phyloP scores from a whole-genome alignment of 2,329 filamentous ascomycete genomes.

The Fusarium sp. region DNA sequence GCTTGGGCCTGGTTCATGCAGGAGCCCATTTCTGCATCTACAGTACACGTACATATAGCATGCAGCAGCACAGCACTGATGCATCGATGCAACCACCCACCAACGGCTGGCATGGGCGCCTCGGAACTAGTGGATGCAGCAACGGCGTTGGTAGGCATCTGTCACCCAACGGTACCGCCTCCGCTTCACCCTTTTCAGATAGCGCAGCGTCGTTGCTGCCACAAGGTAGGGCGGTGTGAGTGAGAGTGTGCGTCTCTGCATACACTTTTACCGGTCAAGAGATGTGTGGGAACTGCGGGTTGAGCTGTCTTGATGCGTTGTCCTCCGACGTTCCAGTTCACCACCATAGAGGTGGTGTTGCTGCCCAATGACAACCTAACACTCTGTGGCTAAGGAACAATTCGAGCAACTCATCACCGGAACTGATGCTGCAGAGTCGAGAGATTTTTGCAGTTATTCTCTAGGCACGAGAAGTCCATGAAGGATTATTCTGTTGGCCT shows the following conservation, averaged over 20 bases:
- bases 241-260: conserved; percentile 40
- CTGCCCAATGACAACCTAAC: conserved; percentile 49
- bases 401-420: conserved; percentile 1
- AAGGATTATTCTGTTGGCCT: background rate
- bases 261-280: conserved; percentile 35
- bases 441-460: background rate
- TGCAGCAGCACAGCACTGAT: conserved; percentile 44
- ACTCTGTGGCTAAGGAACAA: conserved; percentile 27
- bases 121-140: conserved; percentile 40
- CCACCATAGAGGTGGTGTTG: conserved; percentile 42
- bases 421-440: background rate
- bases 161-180: conserved; percentile 44
- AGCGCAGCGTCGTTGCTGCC: conserved; percentile 41
- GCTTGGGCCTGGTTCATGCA: conserved; percentile 48
- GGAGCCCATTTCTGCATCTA: conserved; percentile 45
- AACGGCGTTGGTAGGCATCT: conserved; percentile 35
- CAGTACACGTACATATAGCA: conserved; percentile 11
- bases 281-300: conserved; percentile 44
- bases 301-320: conserved; percentile 48
- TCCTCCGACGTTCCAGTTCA: conserved; percentile 40
- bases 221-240: conserved; percentile 43
- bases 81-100: conserved; percentile 38
- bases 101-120: conserved; percentile 40
- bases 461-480: background rate
- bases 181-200: conserved; percentile 44